These are phyloP conservation scores for Thermomyces lanuginosus DNA, from an alignment of 2,329 filamentous ascomycete genomes.

Conservation along the genomic window DNA sequence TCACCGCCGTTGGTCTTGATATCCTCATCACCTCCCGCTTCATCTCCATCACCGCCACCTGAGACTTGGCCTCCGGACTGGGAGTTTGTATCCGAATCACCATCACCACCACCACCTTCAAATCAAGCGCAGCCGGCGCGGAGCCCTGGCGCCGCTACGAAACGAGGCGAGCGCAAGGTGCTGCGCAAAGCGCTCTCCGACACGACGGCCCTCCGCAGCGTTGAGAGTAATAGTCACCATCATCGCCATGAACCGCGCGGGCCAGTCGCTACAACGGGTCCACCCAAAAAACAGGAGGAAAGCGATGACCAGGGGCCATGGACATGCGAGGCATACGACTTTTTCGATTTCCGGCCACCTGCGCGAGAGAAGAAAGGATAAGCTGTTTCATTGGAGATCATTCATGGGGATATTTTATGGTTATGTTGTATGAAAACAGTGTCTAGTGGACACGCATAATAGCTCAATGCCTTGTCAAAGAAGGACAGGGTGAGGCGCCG, in stretches of 20 bases:
- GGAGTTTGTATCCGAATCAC: too few species aligned
- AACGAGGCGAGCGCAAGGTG: slow-evolving; percentile 5
- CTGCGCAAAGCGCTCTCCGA: slow-evolving; percentile 23
- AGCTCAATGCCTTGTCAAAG: too few species aligned
- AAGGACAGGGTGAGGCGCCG: too few species aligned
- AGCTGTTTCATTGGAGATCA: too few species aligned
- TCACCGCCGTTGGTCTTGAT: neutral
- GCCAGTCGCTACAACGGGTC: slow-evolving; percentile 8
- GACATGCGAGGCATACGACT: slow-evolving; percentile 26
- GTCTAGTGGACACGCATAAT: too few species aligned
- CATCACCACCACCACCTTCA: too few species aligned
- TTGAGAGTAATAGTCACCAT: slow-evolving; percentile 4
- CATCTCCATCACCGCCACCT: neutral
- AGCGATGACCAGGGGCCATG: slow-evolving; percentile 22
- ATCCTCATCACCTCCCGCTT: neutral
- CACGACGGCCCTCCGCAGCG: slow-evolving; percentile 14
- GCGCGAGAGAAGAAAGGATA: slow-evolving; percentile 22
- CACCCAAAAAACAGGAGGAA: slow-evolving; percentile 10
- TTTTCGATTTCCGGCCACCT: slow-evolving; percentile 29
- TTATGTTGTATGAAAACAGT: too few species aligned
- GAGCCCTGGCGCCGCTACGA: neutral
- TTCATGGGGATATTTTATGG: too few species aligned
- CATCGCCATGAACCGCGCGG: slow-evolving; percentile 1
- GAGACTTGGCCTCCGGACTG: too few species aligned
- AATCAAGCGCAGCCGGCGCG: neutral